phyloP scores from a whole-genome alignment of 2,329 filamentous ascomycete species.

The Aspergillus chevalieri region DNA sequence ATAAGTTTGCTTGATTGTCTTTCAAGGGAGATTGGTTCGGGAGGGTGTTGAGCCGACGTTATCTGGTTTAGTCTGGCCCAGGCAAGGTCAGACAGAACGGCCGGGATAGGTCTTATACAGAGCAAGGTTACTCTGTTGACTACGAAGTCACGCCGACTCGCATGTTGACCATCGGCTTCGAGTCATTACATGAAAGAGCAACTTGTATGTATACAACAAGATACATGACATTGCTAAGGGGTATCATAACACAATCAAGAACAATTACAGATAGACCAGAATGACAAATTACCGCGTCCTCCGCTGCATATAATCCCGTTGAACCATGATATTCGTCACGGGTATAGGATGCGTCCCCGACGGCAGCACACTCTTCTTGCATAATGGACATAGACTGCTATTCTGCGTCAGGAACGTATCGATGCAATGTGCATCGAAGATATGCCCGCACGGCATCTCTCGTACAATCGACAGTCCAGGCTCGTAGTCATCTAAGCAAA shows the following conservation, averaged over 20 bases:
- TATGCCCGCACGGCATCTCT: constrained; percentile 82
- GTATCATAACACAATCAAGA: not conserved
- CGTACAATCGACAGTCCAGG: constrained; percentile 66
- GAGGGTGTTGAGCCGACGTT: constrained; percentile 3
- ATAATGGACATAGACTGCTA: constrained; percentile 84
- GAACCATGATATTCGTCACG: constrained; percentile 81
- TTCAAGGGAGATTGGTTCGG: not conserved
- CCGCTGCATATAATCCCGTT: constrained; percentile 66
- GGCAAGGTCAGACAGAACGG: not conserved
- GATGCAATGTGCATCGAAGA: constrained; percentile 89
- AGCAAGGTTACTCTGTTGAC: too few relatives aligned
- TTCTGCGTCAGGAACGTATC: constrained; percentile 72
- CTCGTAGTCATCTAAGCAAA: constrained; percentile 78
- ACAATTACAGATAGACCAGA: not conserved
- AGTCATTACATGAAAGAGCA: too few relatives aligned
- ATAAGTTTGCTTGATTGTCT: constrained; percentile 58
- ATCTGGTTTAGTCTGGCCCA: not conserved
- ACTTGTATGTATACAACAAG: too few relatives aligned
- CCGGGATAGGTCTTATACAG: too few relatives aligned
- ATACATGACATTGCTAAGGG: not conserved
- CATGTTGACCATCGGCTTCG: too few relatives aligned
- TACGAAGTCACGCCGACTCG: too few relatives aligned
- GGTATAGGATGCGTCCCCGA: constrained; percentile 56
- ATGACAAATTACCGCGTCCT: not conserved
- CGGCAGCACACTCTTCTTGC: constrained; percentile 77